A percentile compares a stretch with the other conserved stretches of the same genome.
Evolutionary conservation across 768 basidiomycete species (phyloP).

Genomic region (Auriscalpium orientale): DNA sequence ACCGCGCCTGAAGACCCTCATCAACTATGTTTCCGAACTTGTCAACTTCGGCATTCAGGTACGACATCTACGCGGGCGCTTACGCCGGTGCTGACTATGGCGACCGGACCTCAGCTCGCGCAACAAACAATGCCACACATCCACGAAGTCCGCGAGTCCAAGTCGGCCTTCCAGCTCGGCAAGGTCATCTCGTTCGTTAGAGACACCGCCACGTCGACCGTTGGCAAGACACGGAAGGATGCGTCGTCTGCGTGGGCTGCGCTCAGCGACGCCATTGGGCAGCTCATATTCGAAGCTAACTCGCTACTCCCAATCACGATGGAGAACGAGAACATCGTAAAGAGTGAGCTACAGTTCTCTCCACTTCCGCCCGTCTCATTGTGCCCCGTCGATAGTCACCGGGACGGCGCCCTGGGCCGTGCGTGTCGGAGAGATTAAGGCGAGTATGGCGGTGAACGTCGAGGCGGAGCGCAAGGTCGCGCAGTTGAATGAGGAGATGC

Average conservation of each 20-base stretch:
- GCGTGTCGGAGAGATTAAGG: slow-evolving; percentile 77
- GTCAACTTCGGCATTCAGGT: slow-evolving; percentile 91
- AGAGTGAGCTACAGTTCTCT: slow-evolving; percentile 43
- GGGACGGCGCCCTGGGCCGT: slow-evolving; percentile 81
- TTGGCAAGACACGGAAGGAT: slow-evolving; percentile 58
- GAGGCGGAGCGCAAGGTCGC: slow-evolving; percentile 87
- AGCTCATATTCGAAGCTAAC: slow-evolving; percentile 64
- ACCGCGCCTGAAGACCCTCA: slow-evolving; percentile 65
- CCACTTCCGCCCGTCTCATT: not conserved
- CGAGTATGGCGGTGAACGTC: slow-evolving; percentile 74
- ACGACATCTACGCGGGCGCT: slow-evolving; percentile 17
- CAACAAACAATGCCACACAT: slow-evolving; percentile 84
- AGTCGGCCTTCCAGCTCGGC: slow-evolving; percentile 68
- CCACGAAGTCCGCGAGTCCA: slow-evolving; percentile 70
- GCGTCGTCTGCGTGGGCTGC: slow-evolving; percentile 72
- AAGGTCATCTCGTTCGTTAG: slow-evolving; percentile 65
- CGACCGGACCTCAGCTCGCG: slow-evolving; percentile 53
- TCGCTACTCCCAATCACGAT: slow-evolving; percentile 63
- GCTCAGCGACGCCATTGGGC: slow-evolving; percentile 58
- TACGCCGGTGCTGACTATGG: not conserved
- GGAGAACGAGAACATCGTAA: slow-evolving; percentile 71
- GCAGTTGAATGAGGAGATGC: slow-evolving; percentile 84
- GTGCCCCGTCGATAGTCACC: slow-evolving; percentile 39
- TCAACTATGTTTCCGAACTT: slow-evolving; percentile 66
- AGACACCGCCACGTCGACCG: slow-evolving; percentile 65